Evolutionary conservation across 257 asterid species (phyloP).

Genomic region (Solanum ossicruentum): DNA sequence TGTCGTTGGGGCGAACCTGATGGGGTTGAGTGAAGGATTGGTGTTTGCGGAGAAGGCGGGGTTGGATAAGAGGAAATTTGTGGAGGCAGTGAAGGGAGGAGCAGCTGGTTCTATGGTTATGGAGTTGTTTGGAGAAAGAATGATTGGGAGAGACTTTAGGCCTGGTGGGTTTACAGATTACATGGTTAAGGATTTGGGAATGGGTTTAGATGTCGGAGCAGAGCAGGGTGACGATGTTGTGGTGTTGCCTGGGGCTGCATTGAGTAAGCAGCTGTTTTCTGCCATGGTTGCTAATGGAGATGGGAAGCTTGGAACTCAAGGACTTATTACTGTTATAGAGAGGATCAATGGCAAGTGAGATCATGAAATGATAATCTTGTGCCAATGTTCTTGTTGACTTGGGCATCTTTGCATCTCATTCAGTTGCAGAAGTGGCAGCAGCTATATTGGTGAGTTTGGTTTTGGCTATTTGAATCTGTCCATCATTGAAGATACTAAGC

Average conservation of each 20-base stretch:
- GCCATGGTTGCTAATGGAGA: slow-evolving; percentile 86
- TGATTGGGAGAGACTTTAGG: slow-evolving; percentile 58
- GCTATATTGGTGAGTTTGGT: background rate
- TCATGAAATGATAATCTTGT: background rate
- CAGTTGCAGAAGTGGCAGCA: background rate
- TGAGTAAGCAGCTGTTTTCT: slow-evolving; percentile 59
- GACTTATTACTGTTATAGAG: slow-evolving; percentile 58
- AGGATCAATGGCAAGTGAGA: slow-evolving; percentile 45
- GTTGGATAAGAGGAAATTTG: slow-evolving; percentile 39
- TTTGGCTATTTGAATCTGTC: background rate
- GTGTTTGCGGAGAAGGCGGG: slow-evolving; percentile 75
- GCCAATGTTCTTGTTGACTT: background rate
- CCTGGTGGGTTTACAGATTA: slow-evolving; percentile 80
- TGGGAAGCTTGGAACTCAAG: slow-evolving; percentile 69
- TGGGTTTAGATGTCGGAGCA: slow-evolving; percentile 53
- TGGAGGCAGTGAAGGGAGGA: slow-evolving; percentile 77
- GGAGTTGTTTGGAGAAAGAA: slow-evolving; percentile 80
- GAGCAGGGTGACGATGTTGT: slow-evolving; percentile 29
- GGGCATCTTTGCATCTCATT: background rate
- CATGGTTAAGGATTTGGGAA: slow-evolving; percentile 89
- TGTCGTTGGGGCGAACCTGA: slow-evolving; percentile 41
- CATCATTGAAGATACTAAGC: background rate
- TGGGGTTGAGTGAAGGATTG: slow-evolving; percentile 82
- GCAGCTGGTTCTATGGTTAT: slow-evolving; percentile 81
- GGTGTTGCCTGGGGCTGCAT: slow-evolving; percentile 77